phyloP scores from a whole-genome alignment of 2,329 filamentous ascomycete species.

The Diaporthe ampelina region DNA sequence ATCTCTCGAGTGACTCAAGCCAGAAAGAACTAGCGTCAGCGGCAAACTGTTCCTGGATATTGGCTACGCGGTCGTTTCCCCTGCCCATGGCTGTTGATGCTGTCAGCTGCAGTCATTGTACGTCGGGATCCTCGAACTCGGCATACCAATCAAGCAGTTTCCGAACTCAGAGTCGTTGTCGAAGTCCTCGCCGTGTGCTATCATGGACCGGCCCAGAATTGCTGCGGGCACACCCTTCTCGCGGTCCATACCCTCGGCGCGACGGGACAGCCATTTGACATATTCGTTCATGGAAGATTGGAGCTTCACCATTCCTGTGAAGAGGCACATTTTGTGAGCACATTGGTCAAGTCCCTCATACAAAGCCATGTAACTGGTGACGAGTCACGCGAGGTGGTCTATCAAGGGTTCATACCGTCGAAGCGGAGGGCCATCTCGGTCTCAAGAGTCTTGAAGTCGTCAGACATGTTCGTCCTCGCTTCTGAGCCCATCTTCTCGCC shows the following conservation, averaged over 20 bases:
- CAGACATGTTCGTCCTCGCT: slow-evolving; percentile 86
- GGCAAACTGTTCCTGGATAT: slow-evolving; percentile 87
- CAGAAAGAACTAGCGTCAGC: slow-evolving; percentile 83
- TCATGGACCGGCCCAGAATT: slow-evolving; percentile 87
- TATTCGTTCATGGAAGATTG: slow-evolving; percentile 89
- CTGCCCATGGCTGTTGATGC: slow-evolving; percentile 76
- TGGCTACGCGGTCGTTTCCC: slow-evolving; percentile 88
- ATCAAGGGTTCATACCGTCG: slow-evolving; percentile 74
- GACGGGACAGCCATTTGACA: slow-evolving; percentile 88
- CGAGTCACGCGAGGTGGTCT: slow-evolving; percentile 11
- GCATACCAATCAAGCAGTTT: slow-evolving; percentile 81
- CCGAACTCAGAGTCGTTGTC: slow-evolving; percentile 92
- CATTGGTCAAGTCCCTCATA: not conserved
- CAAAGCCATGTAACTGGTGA: slow-evolving; percentile 2
- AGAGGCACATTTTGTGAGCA: not conserved
- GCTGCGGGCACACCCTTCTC: slow-evolving; percentile 87
- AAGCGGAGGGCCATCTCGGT: slow-evolving; percentile 90
- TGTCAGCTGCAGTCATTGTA: slow-evolving; percentile 4
- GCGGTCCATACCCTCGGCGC: slow-evolving; percentile 82
- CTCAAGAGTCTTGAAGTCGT: slow-evolving; percentile 93
- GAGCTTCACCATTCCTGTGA: slow-evolving; percentile 88
- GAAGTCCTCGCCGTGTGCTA: slow-evolving; percentile 91
- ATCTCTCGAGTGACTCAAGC: slow-evolving; percentile 93
- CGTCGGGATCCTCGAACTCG: not conserved
- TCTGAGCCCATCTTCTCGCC: slow-evolving; percentile 96